Base-by-base conservation (phyloP, 495 filamentous ascomycete species). In the Podospora pseudoanserina region DNA sequence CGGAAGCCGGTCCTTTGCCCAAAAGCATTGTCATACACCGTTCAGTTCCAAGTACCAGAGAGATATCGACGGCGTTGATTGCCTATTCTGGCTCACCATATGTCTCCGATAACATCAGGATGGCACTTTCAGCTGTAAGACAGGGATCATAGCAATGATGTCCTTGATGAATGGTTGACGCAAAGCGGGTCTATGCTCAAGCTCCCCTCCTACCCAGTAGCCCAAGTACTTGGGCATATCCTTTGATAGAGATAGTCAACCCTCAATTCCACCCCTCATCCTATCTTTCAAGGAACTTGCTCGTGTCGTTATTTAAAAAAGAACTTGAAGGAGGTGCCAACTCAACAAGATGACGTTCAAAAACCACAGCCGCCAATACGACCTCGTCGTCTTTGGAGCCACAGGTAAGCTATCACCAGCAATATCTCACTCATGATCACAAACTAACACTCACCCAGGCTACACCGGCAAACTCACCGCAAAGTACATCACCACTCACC, bases 381-480 rank as follows among this genome's bases (percentile, higher is more conserved):
- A 97, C 72, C 68, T 97, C 62, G 83, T 97, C 19, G 81, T 98
- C 34, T 86, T 94, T 44, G 94, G 94, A 20, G 93, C 93, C 58
- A 80, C 80, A 61, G 82, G 82, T 81, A 74, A 71, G 65, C 55
- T 20, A 7, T 58, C 55, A 58, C 23, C 18, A 58, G 74, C 94
- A 39, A 92, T 18, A 5, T 15, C 39, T 7, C 1, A 55, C 53
- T 30, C 54, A 60, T 54, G 15, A 4, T 59, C 56, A 20, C 56
- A 59, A 19, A 66, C 23, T 65, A 65, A 66, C 19, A 60, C 63
- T 15, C 87, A 39, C 16, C n/a, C 87, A 71, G 94, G 94, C 23
- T 97, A 96, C 79, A 98, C 94, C 0, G 94, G 94, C 13, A 88
- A 87, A 71, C 80, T 90, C 30, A 89, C 86, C 49, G 90, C 89